phyloP scores from a whole-genome alignment of 2,329 filamentous ascomycete species.

The Alternaria sp. region DNA sequence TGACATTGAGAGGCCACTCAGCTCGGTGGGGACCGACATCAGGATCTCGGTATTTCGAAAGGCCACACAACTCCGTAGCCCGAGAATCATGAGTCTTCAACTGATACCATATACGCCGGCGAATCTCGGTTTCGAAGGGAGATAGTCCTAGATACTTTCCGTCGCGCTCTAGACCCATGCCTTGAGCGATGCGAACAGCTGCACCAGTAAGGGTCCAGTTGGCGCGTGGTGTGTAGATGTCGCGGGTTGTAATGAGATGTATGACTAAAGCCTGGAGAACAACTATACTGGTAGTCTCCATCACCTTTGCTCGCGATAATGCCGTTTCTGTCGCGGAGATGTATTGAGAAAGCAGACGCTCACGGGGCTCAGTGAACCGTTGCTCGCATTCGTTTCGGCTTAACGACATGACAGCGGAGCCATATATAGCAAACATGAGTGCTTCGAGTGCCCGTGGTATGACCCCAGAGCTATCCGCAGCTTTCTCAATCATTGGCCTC shows the following conservation, averaged over 20 bases:
- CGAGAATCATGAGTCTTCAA: constrained; percentile 64
- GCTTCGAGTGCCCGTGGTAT: constrained; percentile 66
- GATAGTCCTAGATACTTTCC: constrained; percentile 55
- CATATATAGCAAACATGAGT: constrained; percentile 30
- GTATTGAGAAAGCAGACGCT: constrained; percentile 60
- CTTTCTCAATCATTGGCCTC: constrained; percentile 69
- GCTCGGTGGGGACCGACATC: constrained; percentile 56
- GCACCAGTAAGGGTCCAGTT: constrained; percentile 55
- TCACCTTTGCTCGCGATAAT: constrained; percentile 32
- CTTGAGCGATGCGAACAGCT: background rate
- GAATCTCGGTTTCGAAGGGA: constrained; percentile 46
- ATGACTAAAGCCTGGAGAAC: constrained; percentile 52
- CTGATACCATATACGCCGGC: constrained; percentile 67
- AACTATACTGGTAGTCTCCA: constrained; percentile 60
- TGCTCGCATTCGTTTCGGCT: constrained; percentile 61
- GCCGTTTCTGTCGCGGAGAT: constrained; percentile 11
- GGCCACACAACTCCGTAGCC: constrained; percentile 61
- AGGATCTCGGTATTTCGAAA: constrained; percentile 39
- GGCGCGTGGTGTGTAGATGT: constrained; percentile 53
- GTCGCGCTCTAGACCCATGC: background rate
- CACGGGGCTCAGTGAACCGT: constrained; percentile 65
- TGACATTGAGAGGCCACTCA: constrained; percentile 58
- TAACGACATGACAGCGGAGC: constrained; percentile 55
- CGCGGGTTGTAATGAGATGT: constrained; percentile 65
- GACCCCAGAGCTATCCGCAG: constrained; percentile 61